Percentiles rank a stretch among this genome's conserved stretches.
These are phyloP conservation scores for Pythium myriotylum DNA, from an alignment of 352 stramenopile genomes.

Conservation along the genomic window DNA sequence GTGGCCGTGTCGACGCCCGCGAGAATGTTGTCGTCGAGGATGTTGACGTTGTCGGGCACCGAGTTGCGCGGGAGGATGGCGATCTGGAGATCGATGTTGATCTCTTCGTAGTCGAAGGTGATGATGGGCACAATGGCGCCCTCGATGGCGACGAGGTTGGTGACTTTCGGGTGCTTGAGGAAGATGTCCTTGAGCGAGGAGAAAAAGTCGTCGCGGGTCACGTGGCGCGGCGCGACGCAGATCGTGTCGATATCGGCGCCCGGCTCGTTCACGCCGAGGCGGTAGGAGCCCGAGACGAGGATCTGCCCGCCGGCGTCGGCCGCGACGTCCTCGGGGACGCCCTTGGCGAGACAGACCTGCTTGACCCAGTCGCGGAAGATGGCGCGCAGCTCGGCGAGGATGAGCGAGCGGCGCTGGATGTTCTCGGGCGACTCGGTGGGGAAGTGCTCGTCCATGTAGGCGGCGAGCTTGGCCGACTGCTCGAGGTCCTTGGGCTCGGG, in stretches of 20 bases:
- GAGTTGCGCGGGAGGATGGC: conserved; percentile 91
- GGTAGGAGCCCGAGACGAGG: conserved; percentile 92
- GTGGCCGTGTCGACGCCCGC: conserved; percentile 84
- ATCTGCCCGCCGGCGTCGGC: conserved; percentile 87
- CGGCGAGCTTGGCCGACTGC: conserved; percentile 77
- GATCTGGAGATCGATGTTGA: conserved; percentile 99
- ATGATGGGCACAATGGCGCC: conserved; percentile 96
- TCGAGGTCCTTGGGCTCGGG: conserved; percentile 84
- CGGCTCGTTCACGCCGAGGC: conserved; percentile 96
- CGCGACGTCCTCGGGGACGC: conserved; percentile 85
- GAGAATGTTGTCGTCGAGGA: conserved; percentile 90
- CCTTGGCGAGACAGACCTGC: conserved; percentile 79
- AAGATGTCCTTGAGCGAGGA: conserved; percentile 92
- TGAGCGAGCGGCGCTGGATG: conserved; percentile 85
- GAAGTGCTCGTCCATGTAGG: conserved; percentile 82
- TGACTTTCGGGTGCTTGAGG: conserved; percentile 92
- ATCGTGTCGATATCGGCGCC: conserved; percentile 98
- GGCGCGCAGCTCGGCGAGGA: conserved; percentile 80
- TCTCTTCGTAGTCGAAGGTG: conserved; percentile 98
- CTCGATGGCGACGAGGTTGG: conserved; percentile 82
- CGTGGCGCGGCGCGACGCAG: conserved; percentile 95
- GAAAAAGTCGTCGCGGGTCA: conserved; percentile 97
- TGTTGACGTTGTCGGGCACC: conserved; percentile 90
- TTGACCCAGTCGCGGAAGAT: conserved; percentile 90
- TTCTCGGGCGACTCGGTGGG: conserved; percentile 78